Percentiles rank a stretch among this genome's conserved stretches.
Evolutionary conservation across 495 filamentous ascomycete genomes (phyloP).

Genomic region (Jackrogersella multiformis): DNA sequence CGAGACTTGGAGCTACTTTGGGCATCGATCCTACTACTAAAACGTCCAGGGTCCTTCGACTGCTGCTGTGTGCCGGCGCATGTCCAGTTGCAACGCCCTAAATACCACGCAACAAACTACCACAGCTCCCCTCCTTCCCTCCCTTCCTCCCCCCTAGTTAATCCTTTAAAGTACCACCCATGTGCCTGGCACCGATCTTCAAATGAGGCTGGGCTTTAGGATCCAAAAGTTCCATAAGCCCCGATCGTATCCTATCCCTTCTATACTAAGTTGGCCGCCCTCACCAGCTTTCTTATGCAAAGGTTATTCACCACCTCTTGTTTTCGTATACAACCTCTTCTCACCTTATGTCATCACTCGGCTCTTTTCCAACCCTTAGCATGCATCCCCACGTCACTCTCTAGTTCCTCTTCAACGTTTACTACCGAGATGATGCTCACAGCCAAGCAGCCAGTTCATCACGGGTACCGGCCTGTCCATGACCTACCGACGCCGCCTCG

Average conservation of each 20-base stretch:
- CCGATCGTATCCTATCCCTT: constrained; percentile 54
- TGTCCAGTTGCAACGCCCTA: constrained; percentile 48
- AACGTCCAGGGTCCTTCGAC: constrained; percentile 42
- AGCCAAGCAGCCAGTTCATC: constrained; percentile 70
- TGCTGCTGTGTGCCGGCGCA: constrained; percentile 46
- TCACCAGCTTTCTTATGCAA: constrained; percentile 61
- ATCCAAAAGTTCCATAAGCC: constrained; percentile 63
- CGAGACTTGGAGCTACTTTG: constrained; percentile 40
- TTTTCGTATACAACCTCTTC: constrained; percentile 38
- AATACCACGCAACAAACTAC: constrained; percentile 46
- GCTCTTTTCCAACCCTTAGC: constrained; percentile 30
- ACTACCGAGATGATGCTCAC: constrained; percentile 69
- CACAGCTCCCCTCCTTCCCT: constrained; percentile 33
- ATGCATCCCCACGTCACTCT: constrained; percentile 35
- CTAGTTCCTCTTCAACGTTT: constrained; percentile 40
- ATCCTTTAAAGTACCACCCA: constrained; percentile 48
- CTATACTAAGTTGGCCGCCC: constrained; percentile 62
- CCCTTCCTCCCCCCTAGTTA: constrained; percentile 38
- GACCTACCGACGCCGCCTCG: constrained; percentile 72
- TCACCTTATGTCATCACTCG: constrained; percentile 22
- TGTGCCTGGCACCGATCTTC: constrained; percentile 47
- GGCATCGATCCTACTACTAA: constrained; percentile 42
- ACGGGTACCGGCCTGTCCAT: constrained; percentile 74
- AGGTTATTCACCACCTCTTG: constrained; percentile 60
- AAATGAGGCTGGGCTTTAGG: constrained; percentile 59